Percentiles rank a stretch among this genome's conserved stretches.
These are phyloP conservation scores for Pueraria montana DNA, from an alignment of 306 rosid genomes.

Conservation along the genomic window DNA sequence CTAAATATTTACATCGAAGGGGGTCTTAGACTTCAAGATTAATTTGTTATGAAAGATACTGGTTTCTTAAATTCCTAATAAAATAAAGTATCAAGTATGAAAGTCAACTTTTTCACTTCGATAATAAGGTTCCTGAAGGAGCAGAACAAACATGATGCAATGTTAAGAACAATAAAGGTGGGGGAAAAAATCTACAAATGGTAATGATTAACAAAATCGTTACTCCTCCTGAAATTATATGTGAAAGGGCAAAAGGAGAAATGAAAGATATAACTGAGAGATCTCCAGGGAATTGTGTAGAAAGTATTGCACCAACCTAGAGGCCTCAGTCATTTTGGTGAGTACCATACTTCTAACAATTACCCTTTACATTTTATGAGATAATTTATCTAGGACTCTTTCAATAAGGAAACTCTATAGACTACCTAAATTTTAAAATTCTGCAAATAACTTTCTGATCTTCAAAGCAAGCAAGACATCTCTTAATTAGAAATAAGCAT, in stretches of 20 bases:
- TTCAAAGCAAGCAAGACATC: too few species aligned
- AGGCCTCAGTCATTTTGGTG: not conserved
- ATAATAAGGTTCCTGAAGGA: constrained; percentile 2
- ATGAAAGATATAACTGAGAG: not conserved
- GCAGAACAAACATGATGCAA: not conserved
- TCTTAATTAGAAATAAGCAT: not conserved
- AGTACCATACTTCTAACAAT: constrained; percentile 8
- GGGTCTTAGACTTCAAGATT: not conserved
- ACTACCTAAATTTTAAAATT: too few species aligned
- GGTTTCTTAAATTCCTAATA: too few species aligned
- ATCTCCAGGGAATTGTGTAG: not conserved
- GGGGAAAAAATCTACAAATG: not conserved
- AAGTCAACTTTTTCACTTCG: not conserved
- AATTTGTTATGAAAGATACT: too few species aligned
- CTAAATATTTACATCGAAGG: not conserved
- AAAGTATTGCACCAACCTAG: not conserved
- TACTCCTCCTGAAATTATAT: not conserved
- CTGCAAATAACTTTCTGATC: too few species aligned
- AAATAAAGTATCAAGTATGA: not conserved
- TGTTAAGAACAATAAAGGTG: not conserved
- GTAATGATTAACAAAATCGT: not conserved
- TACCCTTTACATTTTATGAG: constrained; percentile 7
- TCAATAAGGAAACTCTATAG: not conserved
- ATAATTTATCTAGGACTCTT: not conserved
- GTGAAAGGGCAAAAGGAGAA: not conserved